Base-by-base conservation (phyloP, 805 yeast genomes). In the Scheffersomyces amazonensis region DNA sequence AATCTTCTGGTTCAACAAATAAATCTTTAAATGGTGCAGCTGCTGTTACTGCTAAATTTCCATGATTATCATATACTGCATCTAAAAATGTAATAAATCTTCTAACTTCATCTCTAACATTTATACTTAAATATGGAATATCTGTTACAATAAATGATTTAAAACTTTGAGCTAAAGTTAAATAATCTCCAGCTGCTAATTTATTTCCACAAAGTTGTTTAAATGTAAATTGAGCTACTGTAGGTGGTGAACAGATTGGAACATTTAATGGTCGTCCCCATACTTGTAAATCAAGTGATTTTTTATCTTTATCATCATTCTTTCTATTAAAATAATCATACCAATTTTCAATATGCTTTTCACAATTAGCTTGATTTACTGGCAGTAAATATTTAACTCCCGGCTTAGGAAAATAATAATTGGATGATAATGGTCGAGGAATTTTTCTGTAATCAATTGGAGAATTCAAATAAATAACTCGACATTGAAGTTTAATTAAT, bases 371-470 rank as follows among this genome's bases (percentile, higher is more conserved):
- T 31, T 54, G 57, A 42, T 83, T 77, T 19, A 72, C 70, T 32
- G 65, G 71, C 4, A 85, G 74, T 17, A 58, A 54, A 58, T 76
- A 80, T 18, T 69, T 59, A 33, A 82, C 65, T 11, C 83, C 87
- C 1, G 81, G 80, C 24, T 73, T 71, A 5, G 96, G 96, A 46
- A 64, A 73, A 54, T 80, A 84, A 58, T 87, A 90, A 5, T 85
- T 93, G 3, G 87, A 76, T 3, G 90, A 81, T 18, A 82, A 55
- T 2, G 97, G 97, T 46, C 87, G 78, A 16, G 90, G 89, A 23
- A 90, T 76, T 54, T 87, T 87, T 52, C 99, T 76, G 60, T 93
- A 93, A 63, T 93, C 99, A 0, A 95, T 89, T 17, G 96, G 96
- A 8, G 96, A 88, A 56, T 89, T 83, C 44, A 93, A 69, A 49